phyloP scores from a whole-genome alignment of 1,284 basidiomycete species.

The Naganishia albida region DNA sequence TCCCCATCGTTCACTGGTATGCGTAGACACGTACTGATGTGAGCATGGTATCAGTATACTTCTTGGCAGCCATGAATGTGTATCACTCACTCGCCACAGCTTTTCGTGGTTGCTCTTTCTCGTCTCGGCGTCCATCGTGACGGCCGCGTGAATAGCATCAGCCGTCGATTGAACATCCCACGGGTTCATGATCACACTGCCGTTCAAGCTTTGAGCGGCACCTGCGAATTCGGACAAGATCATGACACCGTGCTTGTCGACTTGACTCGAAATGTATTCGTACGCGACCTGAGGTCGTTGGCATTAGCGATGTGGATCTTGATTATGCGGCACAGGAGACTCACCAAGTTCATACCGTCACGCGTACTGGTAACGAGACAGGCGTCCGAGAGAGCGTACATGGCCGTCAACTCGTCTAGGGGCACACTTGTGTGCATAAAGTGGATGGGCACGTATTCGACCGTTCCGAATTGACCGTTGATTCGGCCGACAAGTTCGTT shows the following conservation, averaged over 20 bases:
- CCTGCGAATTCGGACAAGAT: conserved; percentile 98
- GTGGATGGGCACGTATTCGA: conserved; percentile 99
- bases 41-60: conserved; percentile 19
- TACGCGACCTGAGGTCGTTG: conserved; percentile 79
- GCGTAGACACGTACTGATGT: conserved; percentile 78
- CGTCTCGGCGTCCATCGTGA: conserved; percentile 79
- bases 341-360: conserved; percentile 97
- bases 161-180: conserved; percentile 96
- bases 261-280: conserved; percentile 96
- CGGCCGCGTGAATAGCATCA: conserved; percentile 89
- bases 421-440: conserved; percentile 94
- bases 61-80: neutral
- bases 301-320: neutral
- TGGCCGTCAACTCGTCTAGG: conserved; percentile 93
- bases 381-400: conserved; percentile 95
- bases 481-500: conserved; percentile 98
- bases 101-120: conserved; percentile 91
- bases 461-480: conserved; percentile 96
- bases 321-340: conserved; percentile 41
- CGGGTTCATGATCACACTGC: conserved; percentile 90
- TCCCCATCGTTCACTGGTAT: conserved; percentile 90
- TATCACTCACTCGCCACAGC: conserved; percentile 69
- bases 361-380: conserved; percentile 93
- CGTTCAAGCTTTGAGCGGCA: conserved; percentile 92
- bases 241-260: conserved; percentile 89